Evolutionary conservation across 768 basidiomycete genomes (phyloP), one percentile per base, ranked within the genome.

Genomic region (Mycena chlorophos): DNA sequence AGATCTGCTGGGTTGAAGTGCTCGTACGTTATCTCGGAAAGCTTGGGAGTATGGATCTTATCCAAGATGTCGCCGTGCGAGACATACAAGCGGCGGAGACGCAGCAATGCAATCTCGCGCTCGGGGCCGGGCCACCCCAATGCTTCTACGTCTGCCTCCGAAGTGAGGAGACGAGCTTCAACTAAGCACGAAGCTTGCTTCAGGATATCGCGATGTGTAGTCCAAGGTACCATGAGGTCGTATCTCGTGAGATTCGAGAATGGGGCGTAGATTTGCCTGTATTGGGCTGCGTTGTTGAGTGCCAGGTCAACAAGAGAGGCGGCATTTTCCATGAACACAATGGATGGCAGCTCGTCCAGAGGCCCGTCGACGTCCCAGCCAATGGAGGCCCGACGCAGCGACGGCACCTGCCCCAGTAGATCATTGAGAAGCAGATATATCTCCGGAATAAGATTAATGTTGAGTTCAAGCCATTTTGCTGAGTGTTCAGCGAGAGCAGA

Each of bases 231-330:
- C 8, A 8, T 17, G 31, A 17, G 8, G 17, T 17, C 31, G 31
- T 34, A 34, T 17, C 31, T 34, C 31, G 31, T 34, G 8, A 34
- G 17, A 8, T 34, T 8, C 17, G 8, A 17, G 8, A 17, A 34
- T 8, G 31, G 31, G 48, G 28, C 27, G 48, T 28, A 49, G 3
- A 16, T 10, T 17, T 37, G 38, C 31, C 14, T 34, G 31, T 39
- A 34, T 28, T n/a, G 50, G 34, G 27, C 31, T 40, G 4, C 14
- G 50, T 51, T 51, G 37, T 25, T 38, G 50, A 51, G 37, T 40
- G 37, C 39, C 31, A 51, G n/a, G 50, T 51, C 50, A 26, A 30
- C 34, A 4, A 51, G 17, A 27, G 50, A 51, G 27, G 50, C 34
- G 23, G 50, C 50, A 25, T 25, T 27, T 26, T 39, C 14, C 34